Evolutionary conservation across 2,329 filamentous ascomycete genomes (phyloP), one percentile per base, ranked within the genome.

Genomic region (Thelonectria olida): DNA sequence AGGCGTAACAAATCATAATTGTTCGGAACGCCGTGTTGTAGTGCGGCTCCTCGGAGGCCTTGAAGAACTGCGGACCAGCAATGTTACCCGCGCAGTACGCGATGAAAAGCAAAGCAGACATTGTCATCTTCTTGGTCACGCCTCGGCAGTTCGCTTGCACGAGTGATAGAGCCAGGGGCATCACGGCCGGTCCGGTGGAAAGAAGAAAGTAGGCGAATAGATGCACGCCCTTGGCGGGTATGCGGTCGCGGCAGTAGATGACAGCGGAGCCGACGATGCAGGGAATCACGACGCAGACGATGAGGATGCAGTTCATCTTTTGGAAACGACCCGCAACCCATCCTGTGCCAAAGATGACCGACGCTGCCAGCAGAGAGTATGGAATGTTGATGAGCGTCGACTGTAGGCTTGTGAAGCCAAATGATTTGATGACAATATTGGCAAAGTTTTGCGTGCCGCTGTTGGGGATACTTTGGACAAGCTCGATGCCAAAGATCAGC

Each of bases 81-180:
- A 88, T 85, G 61, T 87, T 88, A 2, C 85, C 85, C 1, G 79
- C 73, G 54, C 85, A 88, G 65, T 87, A 88, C 3, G 81, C 81
- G 8, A 86, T 68, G 63, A 88, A 86, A 3, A 87, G 72, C 66
- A 87, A 67, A 0, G 83, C 83, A 1, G 83, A 87, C 56, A 87
- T 82, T 7, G 84, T 86, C 80, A 86, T 85, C 73, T 87, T 88
- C 77, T 88, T 88, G 27, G 85, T 86, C 19, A 85, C 82, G 15
- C 85, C 85, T 10, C 81, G 79, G 65, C 82, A 85, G 68, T 88
- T 87, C 12, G 82, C 79, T 68, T 85, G 82, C 3, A 86, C 81
- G 0, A 88, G 80, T 0, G 85, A 81, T 74, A 88, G 79, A 9
- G 80, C 79, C 1, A 88, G 78, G 0, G 86, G 85, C 74, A 88